Evolutionary conservation across 2,329 filamentous ascomycete genomes (phyloP).

Genomic region (Cadophora malorum): DNA sequence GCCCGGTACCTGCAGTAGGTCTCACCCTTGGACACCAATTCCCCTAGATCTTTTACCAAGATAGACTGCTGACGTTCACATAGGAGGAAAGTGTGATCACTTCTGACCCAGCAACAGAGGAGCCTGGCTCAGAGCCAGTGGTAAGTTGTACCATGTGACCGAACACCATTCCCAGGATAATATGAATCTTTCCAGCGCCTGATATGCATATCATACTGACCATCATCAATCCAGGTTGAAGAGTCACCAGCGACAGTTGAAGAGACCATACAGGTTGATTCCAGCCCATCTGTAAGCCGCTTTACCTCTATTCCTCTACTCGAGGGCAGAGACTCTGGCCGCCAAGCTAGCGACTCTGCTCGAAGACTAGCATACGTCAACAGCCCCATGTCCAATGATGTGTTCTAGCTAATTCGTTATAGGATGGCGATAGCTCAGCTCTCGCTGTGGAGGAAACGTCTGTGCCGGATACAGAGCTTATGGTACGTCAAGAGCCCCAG

Average conservation of each 20-base stretch:
- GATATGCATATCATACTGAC: not conserved
- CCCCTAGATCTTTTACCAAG: not conserved
- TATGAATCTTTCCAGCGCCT: not conserved
- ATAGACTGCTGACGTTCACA: not conserved
- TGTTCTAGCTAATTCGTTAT: not conserved
- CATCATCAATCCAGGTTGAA: not conserved
- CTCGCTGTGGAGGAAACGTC: constrained; percentile 1
- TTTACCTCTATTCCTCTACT: not conserved
- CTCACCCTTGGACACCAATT: not conserved
- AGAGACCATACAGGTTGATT: not conserved
- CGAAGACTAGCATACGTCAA: no score
- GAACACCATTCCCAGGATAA: not conserved
- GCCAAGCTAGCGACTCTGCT: no score
- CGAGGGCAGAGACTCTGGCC: no score
- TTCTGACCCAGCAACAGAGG: not conserved
- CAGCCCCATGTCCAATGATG: no score
- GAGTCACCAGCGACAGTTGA: not conserved
- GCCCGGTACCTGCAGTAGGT: not conserved
- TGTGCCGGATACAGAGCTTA: not conserved
- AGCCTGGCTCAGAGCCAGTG: not conserved
- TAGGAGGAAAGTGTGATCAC: not conserved
- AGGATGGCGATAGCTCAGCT: not conserved
- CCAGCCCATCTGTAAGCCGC: not conserved
- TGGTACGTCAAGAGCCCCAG: constrained; percentile 6
- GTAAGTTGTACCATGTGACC: not conserved